Percentiles rank a stretch among this genome's conserved stretches.
Evolutionary conservation across 169 alveolate genomes (phyloP).

Genomic region (Plasmodium cynomolgi): DNA sequence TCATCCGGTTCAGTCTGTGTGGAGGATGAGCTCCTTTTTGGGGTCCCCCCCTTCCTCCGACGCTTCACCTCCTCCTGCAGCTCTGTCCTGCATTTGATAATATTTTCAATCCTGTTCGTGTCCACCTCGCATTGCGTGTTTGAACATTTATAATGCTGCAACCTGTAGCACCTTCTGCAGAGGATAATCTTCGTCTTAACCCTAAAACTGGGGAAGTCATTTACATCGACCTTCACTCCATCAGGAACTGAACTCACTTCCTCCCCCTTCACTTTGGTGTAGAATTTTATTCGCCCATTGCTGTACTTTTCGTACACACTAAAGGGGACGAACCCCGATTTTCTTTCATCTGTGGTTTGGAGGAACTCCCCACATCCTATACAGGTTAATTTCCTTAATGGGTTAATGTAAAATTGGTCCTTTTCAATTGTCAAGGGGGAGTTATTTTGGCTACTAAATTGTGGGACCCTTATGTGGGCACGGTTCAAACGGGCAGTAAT

Average conservation of each 20-base stretch:
- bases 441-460: background rate
- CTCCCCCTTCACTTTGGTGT: slow-evolving; percentile 82
- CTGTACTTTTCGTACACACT: slow-evolving; percentile 72
- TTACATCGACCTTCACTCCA: slow-evolving; percentile 83
- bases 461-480: background rate
- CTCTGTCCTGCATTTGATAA: slow-evolving; percentile 41
- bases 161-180: slow-evolving; percentile 82
- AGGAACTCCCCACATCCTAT: slow-evolving; percentile 86
- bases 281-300: slow-evolving; percentile 76
- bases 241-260: slow-evolving; percentile 83
- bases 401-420: slow-evolving; percentile 66
- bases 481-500: background rate
- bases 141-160: slow-evolving; percentile 77
- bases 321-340: slow-evolving; percentile 82
- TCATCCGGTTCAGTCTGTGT: background rate
- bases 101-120: slow-evolving; percentile 61
- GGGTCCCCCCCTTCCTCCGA: background rate
- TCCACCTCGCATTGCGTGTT: slow-evolving; percentile 66
- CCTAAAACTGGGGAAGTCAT: slow-evolving; percentile 74
- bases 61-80: slow-evolving; percentile 31
- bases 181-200: slow-evolving; percentile 79
- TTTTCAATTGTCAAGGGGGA: slow-evolving; percentile 29
- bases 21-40: background rate
- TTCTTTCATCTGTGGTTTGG: slow-evolving; percentile 78
- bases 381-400: slow-evolving; percentile 57